phyloP scores from a whole-genome alignment of 2,329 filamentous ascomycete genomes.

The Xylariaceae sp. region DNA sequence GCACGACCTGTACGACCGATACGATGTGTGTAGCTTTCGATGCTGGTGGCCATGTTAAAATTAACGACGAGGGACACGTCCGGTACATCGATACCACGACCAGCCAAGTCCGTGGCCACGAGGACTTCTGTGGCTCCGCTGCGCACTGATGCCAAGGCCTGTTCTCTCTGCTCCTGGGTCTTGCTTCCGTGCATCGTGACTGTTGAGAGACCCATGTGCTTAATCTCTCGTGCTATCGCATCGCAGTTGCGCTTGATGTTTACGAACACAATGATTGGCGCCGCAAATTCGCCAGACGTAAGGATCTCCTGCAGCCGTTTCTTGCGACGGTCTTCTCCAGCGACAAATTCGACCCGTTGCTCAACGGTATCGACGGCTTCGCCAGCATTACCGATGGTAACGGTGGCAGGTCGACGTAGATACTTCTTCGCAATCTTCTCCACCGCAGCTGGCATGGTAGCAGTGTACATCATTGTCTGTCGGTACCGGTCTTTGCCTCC shows the following conservation, averaged over 20 bases:
- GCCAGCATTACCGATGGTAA: slow-evolving; percentile 88
- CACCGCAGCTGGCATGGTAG: slow-evolving; percentile 89
- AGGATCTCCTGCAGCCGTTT: slow-evolving; percentile 92
- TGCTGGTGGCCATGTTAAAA: slow-evolving; percentile 95
- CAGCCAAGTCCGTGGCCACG: slow-evolving; percentile 91
- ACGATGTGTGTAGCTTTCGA: slow-evolving; percentile 94
- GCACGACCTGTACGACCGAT: slow-evolving; percentile 96
- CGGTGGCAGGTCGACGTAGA: slow-evolving; percentile 82
- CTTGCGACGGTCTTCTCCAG: slow-evolving; percentile 92
- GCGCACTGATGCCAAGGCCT: slow-evolving; percentile 78
- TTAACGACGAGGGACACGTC: slow-evolving; percentile 94
- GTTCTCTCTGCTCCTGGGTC: slow-evolving; percentile 96
- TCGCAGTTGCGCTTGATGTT: slow-evolving; percentile 99
- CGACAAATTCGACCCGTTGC: slow-evolving; percentile 87
- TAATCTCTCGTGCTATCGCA: slow-evolving; percentile 87
- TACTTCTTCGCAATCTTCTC: slow-evolving; percentile 98
- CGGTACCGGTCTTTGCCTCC: slow-evolving; percentile 75
- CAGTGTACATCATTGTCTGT: slow-evolving; percentile 99
- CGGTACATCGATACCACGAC: slow-evolving; percentile 93
- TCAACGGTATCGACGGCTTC: slow-evolving; percentile 98
- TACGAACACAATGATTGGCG: slow-evolving; percentile 98
- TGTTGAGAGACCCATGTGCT: slow-evolving; percentile 82
- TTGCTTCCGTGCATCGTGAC: slow-evolving; percentile 94
- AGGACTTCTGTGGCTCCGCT: slow-evolving; percentile 77
- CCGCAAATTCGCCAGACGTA: slow-evolving; percentile 67